Evolutionary conservation across 257 asterid genomes (phyloP).

Genomic region (Fraxinus excelsior): DNA sequence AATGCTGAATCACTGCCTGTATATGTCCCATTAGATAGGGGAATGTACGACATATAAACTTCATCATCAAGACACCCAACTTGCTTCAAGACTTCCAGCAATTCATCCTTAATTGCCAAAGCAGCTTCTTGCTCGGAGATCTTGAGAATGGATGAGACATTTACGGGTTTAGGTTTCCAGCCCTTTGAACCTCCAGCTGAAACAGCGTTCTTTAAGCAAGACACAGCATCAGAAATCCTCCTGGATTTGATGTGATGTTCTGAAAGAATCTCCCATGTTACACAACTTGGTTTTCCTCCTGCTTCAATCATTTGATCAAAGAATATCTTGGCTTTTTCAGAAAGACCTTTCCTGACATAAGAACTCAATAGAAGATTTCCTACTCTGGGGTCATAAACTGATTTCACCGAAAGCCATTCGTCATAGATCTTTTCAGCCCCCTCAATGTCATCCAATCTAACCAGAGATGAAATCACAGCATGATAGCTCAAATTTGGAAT

Average conservation of each 20-base stretch:
- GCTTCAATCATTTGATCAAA: slow-evolving; percentile 38
- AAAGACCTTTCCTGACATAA: slow-evolving; percentile 38
- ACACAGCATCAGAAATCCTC: slow-evolving; percentile 42
- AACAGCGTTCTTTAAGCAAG: slow-evolving; percentile 55
- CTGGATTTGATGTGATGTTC: slow-evolving; percentile 37
- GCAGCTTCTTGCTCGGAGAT: slow-evolving; percentile 57
- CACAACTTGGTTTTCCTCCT: slow-evolving; percentile 43
- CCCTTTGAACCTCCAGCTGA: slow-evolving; percentile 50
- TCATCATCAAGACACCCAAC: slow-evolving; percentile 60
- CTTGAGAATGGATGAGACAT: slow-evolving; percentile 51
- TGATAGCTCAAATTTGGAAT: slow-evolving; percentile 48
- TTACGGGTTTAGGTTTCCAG: slow-evolving; percentile 74
- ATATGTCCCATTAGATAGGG: slow-evolving; percentile 29
- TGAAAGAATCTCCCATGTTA: slow-evolving; percentile 49
- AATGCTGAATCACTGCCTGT: slow-evolving; percentile 20
- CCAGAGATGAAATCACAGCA: slow-evolving; percentile 37
- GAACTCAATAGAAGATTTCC: slow-evolving; percentile 43
- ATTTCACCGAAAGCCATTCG: slow-evolving; percentile 46
- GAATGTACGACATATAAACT: slow-evolving; percentile 48
- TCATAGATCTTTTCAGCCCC: slow-evolving; percentile 42
- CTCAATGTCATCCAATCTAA: slow-evolving; percentile 43
- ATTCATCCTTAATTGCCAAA: slow-evolving; percentile 42
- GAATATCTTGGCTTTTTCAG: slow-evolving; percentile 35
- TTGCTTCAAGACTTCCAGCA: slow-evolving; percentile 52
- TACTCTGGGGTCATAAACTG: slow-evolving; percentile 42